A percentile compares a stretch with the other conserved stretches of the same genome.
phyloP scores from a whole-genome alignment of 345 rosid genomes.

The Combretum micranthum region DNA sequence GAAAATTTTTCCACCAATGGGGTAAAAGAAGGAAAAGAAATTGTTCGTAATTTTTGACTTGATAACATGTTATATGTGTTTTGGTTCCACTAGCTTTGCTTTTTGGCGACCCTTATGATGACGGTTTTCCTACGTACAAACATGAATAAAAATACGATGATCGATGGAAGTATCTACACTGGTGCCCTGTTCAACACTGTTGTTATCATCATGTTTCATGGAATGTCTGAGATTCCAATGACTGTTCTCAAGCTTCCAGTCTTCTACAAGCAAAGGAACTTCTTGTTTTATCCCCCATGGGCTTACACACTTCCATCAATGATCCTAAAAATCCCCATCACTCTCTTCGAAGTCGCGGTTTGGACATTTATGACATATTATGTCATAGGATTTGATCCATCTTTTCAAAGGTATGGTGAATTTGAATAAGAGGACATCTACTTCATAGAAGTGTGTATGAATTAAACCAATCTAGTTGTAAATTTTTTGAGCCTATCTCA shows the following conservation, averaged over 20 bases:
- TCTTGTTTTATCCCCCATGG: no score
- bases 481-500: no score
- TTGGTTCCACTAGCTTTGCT: conserved; percentile 23
- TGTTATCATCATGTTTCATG: conserved; percentile 5
- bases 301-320: conserved; percentile 68
- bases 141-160: conserved; percentile 33
- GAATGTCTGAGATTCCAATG: conserved; percentile 71
- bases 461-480: no score
- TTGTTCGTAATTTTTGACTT: no score
- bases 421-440: background rate
- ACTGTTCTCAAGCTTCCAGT: conserved; percentile 75
- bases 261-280: conserved; percentile 79
- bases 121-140: conserved; percentile 58
- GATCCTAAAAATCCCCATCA: conserved; percentile 68
- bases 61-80: no score
- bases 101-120: conserved; percentile 25
- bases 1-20: no score
- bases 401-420: conserved; percentile 45
- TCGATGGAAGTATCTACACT: conserved; percentile 41
- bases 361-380: conserved; percentile 67
- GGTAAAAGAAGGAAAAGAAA: no score
- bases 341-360: conserved; percentile 53
- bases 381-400: conserved; percentile 68
- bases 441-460: no score
- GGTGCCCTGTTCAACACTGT: conserved; percentile 62